Base-by-base conservation (phyloP, 2,329 filamentous ascomycete genomes). In the Exophiala alcalophila region DNA sequence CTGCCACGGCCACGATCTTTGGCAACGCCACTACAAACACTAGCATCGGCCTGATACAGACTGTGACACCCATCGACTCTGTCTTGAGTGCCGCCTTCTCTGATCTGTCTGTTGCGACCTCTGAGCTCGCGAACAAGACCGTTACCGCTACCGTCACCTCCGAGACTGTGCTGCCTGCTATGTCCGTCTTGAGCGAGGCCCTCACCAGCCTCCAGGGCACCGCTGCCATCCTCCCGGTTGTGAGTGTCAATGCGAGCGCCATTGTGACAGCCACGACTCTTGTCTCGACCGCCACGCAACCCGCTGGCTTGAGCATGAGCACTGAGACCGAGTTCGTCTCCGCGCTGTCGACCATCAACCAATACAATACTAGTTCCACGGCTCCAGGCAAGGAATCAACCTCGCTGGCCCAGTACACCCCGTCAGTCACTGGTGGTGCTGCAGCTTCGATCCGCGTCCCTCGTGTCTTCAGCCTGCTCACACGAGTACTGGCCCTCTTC, bases 401-500 rank as follows among this genome's bases (percentile, higher is more conserved):
- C 4, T 24, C 36, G n/a, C 16, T 27, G n/a, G 27, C 27, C 36
- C 18, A 21, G 4, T 12, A 21, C 6, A 20, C 24, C 18, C 16
- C 28, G 23, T 23, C 28, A 5, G 27, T 29, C 15, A 15, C 33
- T 14, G 33, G 20, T 5, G 37, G 37, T 8, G 11, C 37, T 6
- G 37, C 37, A 40, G 19, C 28, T n/a, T 40, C 37, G 4, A 7
- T 40, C 28, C 37, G 28, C 8, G 15, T 19, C 5, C 37, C 37
- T 11, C 8, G 7, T 15, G 18, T 33, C 28, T 40, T 40, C 23
- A 19, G 28, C n/a, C 28, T 40, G 12, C 11, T 40, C 28, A 25
- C 28, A 12, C 29, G 29, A 16, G 19, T 32, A 16, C 9, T 32
- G 15, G 19, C 31, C 18, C 25, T 39, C 12, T 11, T 30, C 26